Percentiles rank a stretch among this genome's conserved stretches.
phyloP scores from a whole-genome alignment of 2,329 filamentous ascomycete genomes.

The Grosmannia huntii region DNA sequence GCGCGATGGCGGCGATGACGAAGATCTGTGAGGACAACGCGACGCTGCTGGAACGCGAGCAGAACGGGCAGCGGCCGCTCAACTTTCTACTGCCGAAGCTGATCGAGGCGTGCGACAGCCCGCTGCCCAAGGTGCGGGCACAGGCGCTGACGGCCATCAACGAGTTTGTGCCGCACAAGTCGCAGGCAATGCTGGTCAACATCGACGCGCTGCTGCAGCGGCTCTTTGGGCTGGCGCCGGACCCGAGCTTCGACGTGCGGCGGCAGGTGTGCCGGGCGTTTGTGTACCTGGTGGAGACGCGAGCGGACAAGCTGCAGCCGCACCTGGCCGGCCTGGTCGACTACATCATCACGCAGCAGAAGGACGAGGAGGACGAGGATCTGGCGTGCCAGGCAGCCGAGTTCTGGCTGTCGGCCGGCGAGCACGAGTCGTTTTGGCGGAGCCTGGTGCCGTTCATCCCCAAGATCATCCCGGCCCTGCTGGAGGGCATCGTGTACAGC shows the following conservation, averaged over 20 bases:
- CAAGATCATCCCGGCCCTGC: constrained; percentile 78
- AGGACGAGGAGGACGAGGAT: constrained; percentile 73
- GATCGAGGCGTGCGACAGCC: constrained; percentile 70
- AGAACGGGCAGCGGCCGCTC: constrained; percentile 77
- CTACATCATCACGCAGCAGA: constrained; percentile 85
- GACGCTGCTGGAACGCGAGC: constrained; percentile 72
- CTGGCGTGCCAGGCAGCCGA: constrained; percentile 90
- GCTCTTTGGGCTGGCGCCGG: constrained; percentile 69
- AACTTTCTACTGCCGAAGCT: constrained; percentile 83
- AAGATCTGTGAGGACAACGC: constrained; percentile 98
- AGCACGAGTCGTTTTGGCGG: constrained; percentile 69
- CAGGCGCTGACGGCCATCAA: constrained; percentile 78
- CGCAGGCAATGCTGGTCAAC: constrained; percentile 66
- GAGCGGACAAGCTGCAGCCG: constrained; percentile 80
- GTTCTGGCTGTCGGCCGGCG: constrained; percentile 91
- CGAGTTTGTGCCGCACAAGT: constrained; percentile 76
- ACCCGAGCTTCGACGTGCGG: constrained; percentile 69
- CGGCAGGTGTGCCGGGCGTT: constrained; percentile 90
- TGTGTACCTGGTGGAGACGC: constrained; percentile 79
- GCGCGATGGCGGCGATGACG: constrained; percentile 80
- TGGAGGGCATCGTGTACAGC: constrained; percentile 93
- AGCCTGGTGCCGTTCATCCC: constrained; percentile 64
- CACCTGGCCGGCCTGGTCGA: constrained; percentile 81
- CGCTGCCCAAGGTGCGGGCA: constrained; percentile 63
- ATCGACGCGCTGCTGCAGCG: constrained; percentile 72